Evolutionary conservation across 2,329 filamentous ascomycete species (phyloP).

Genomic region (Xylaria hypoxylon): DNA sequence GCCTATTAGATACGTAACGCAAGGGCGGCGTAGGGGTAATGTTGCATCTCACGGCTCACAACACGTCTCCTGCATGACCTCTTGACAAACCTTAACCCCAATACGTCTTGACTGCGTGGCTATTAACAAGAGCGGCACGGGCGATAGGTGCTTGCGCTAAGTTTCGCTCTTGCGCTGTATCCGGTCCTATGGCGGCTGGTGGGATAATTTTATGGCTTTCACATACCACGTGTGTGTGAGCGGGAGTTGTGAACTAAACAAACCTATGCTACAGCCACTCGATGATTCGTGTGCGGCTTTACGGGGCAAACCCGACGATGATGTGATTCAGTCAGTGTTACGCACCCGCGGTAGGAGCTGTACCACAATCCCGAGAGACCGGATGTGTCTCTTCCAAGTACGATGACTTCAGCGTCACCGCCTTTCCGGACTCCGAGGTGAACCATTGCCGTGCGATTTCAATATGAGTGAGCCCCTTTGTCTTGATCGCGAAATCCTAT

Average conservation of each 20-base stretch:
- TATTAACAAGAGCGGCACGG: too few species aligned
- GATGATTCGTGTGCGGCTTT: background rate
- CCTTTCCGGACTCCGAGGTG: slow-evolving; percentile 44
- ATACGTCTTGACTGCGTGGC: too few species aligned
- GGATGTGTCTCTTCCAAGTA: slow-evolving; percentile 12
- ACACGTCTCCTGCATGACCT: too few species aligned
- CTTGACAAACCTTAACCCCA: too few species aligned
- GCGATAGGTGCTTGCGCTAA: too few species aligned
- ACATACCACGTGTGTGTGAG: background rate
- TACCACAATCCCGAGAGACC: slow-evolving; percentile 23
- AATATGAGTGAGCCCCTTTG: background rate
- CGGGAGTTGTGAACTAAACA: background rate
- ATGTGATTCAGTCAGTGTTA: slow-evolving; percentile 25
- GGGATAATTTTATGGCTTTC: background rate
- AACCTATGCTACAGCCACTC: background rate
- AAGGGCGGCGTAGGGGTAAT: too few species aligned
- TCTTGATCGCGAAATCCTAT: background rate
- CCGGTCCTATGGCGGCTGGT: background rate
- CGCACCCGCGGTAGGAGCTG: slow-evolving; percentile 16
- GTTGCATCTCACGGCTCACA: too few species aligned
- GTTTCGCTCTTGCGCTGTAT: background rate
- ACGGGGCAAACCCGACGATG: slow-evolving; percentile 8
- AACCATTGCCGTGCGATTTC: background rate
- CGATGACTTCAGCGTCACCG: slow-evolving; percentile 36
- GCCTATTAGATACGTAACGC: too few species aligned